Base-by-base conservation (phyloP, 306 rosid genomes). In the Arachis stenosperma region DNA sequence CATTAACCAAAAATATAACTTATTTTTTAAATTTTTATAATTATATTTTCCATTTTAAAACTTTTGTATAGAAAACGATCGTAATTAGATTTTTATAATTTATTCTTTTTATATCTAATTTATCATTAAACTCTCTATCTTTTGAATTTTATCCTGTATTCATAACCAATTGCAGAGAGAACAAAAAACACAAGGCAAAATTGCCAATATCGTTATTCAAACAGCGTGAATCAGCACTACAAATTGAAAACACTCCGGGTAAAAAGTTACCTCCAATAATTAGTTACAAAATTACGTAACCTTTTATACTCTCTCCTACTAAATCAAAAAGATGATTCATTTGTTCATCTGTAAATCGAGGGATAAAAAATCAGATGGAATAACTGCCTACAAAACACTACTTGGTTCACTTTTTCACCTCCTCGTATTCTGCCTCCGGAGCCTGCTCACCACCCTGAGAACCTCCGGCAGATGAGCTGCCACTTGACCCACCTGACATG, bases 391-490 rank as follows among this genome's bases (percentile, higher is more conserved):
- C 15, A 73, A 44, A 57, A 8, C 17, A 1, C 5, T 70, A 8
- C 9, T 6, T 9, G 4, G 9, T 82, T 88, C 86, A 88, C 87
- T 91, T 89, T 83, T 91, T 91, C 65, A 81, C 97, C 84, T 92
- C 97, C 67, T 92, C 97, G n/a, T 84, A 92, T 37, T 92, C 97
- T 2, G 96, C 97, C 76, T 92, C 97, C 0, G 88, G 84, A 57
- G 96, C 78, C 70, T 89, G 96, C 3, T 92, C 93, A 9, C 96
- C 97, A 57, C 90, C 88, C 84, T 83, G 89, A n/a, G 96, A 68
- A 44, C 89, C 96, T 8, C 90, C 92, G 0, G 88, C 59, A 1
- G 87, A 65, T 46, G 90, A 74, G 2, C 76, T 84, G 5, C 91
- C 80, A 10, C 88, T 70, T 1, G 92, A 81, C 59, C 97, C 92